Evolutionary conservation across 1,284 basidiomycete genomes (phyloP), one percentile per base, ranked within the genome.

Genomic region (Ceraceosorus bombacis): DNA sequence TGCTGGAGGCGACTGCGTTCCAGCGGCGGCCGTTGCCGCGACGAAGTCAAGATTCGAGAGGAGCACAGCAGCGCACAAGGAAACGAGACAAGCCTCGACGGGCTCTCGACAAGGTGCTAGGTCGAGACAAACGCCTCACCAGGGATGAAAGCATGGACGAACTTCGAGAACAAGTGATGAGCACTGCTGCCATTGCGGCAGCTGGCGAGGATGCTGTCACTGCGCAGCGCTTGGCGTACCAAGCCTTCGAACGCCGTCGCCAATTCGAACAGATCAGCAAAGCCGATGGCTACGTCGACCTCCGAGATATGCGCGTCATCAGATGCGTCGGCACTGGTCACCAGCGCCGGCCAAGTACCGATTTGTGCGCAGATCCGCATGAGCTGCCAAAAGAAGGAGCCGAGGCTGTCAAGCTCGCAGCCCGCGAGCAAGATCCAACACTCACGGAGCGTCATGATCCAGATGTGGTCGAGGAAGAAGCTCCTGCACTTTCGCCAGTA

Each of bases 201-300:
- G 60, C 62, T 53, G 64, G 61, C 7, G 67, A 68, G 8, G 69
- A 71, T 36, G 65, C 66, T 54, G 49, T 71, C 7, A 56, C 64
- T 56, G 67, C 54, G 1, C 71, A 73, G 52, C 61, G 69, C 17
- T 60, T 65, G 17, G 68, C 69, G 8, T 77, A 69, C 56, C 54
- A 61, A 37, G 65, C 65, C 4, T 68, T 67, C 53, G 74, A 77
- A 61, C 57, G 58, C 38, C 77, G 80, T 55, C 82, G 89, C 57
- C 86, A 87, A 5, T 80, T 81, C 12, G 79, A 80, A 66, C 89
- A 90, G 74, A 82, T 90, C 43, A 79, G 84, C 68, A 76, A 82
- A 54, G 85, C 88, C 5, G 82, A 81, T 8, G 85, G 85, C 2
- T 84, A 86, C 56, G 80, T 83, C 66, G 89, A 90, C 71, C 74